Evolutionary conservation across 2,329 filamentous ascomycete genomes (phyloP).

Genomic region (Helotiales sp.): DNA sequence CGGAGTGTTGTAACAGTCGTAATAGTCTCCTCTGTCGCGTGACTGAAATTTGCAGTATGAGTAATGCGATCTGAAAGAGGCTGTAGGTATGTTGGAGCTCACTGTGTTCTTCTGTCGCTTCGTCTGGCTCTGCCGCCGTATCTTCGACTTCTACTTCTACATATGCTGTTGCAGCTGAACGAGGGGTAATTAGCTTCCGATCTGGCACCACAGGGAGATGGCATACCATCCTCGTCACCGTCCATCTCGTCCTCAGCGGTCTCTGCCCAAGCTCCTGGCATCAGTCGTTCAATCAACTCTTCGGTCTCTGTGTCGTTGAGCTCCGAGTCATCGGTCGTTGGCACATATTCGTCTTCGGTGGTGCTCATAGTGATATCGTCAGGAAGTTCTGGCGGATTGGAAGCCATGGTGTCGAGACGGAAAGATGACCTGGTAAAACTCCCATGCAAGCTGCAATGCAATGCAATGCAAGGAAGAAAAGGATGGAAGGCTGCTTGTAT

Average conservation of each 20-base stretch:
- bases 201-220: not conserved
- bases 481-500: not conserved
- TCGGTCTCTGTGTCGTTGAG: not conserved
- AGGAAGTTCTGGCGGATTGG: not conserved
- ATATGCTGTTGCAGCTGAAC: conserved; percentile 9
- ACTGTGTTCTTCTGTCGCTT: conserved; percentile 34
- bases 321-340: not conserved
- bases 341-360: not conserved
- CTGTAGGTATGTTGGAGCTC: conserved; percentile 32
- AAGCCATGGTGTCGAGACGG: not conserved
- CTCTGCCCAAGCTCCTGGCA: not conserved
- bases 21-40: conserved; percentile 24
- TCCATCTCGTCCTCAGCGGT: not conserved
- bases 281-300: not conserved
- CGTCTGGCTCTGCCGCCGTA: conserved; percentile 32
- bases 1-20: conserved; percentile 25
- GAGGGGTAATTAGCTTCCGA: not conserved
- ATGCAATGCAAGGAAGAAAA: too few relatives aligned
- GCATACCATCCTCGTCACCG: not conserved
- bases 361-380: not conserved
- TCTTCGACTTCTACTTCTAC: conserved; percentile 16
- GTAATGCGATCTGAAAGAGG: conserved; percentile 27
- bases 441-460: not conserved
- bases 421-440: not conserved
- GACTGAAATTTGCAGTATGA: conserved; percentile 30